Conservation (phyloP, 164 flowering plant species). For the Nelumbo lutea region DNA sequence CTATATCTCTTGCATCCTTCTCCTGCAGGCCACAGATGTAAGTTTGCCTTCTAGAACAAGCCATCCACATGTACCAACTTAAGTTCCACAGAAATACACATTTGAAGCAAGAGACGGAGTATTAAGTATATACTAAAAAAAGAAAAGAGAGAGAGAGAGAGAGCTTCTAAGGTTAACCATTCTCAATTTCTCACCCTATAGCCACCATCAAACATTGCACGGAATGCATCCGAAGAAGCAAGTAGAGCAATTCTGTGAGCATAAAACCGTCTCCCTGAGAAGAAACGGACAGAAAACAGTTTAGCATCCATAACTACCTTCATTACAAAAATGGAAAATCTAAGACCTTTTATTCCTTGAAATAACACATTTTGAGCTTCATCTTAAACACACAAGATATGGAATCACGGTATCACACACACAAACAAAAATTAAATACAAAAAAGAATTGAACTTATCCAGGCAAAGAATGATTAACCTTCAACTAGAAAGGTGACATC, state of each 20-base stretch:
- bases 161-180: background rate
- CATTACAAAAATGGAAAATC: background rate
- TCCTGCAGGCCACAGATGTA: constrained; percentile 46
- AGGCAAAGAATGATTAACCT: constrained; percentile 41
- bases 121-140: background rate
- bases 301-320: background rate
- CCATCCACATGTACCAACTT: background rate
- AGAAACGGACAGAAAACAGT: background rate
- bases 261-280: constrained; percentile 70
- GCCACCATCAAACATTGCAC: constrained; percentile 99
- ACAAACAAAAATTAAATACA: background rate
- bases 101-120: background rate
- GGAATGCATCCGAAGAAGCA: constrained; percentile 97
- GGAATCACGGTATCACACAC: background rate
- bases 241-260: constrained; percentile 92
- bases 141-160: no score
- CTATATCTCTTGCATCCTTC: constrained; percentile 93
- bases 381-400: background rate
- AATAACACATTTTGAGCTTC: no score
- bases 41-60: background rate
- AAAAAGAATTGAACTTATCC: background rate
- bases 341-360: no score
- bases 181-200: constrained; percentile 57
- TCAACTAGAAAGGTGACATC: constrained; percentile 95
- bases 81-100: background rate